phyloP scores from a whole-genome alignment of 768 basidiomycete genomes.

The Rhizopogon salebrosus region DNA sequence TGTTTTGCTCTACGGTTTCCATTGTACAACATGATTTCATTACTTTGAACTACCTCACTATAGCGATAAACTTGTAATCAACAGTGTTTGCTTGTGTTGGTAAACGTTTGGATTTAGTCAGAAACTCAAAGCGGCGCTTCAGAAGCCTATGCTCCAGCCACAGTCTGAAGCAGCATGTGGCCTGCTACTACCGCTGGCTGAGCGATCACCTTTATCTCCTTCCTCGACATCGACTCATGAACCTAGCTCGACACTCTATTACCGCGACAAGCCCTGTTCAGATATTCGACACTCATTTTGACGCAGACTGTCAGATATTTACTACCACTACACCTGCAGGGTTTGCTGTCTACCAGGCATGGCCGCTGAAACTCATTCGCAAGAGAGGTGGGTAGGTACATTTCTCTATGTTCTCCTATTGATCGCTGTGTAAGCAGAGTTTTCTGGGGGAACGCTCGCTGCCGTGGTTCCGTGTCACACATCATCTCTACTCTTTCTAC shows the following conservation, averaged over 20 bases:
- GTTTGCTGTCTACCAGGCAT: slow-evolving; percentile 77
- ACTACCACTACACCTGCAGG: slow-evolving; percentile 75
- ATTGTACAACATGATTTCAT: slow-evolving; percentile 12
- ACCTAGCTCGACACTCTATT: slow-evolving; percentile 82
- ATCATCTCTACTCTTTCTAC: slow-evolving; percentile 77
- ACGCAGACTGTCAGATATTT: slow-evolving; percentile 77
- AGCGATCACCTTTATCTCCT: slow-evolving; percentile 2
- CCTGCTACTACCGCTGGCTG: slow-evolving; percentile 2
- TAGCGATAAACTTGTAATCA: background rate
- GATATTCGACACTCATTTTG: slow-evolving; percentile 74
- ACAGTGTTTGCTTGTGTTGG: background rate
- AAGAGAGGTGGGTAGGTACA: slow-evolving; percentile 61
- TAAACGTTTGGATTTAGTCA: background rate
- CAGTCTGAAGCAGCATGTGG: slow-evolving; percentile 12
- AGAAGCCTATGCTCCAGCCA: slow-evolving; percentile 5
- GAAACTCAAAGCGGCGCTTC: slow-evolving; percentile 1
- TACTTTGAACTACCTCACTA: background rate
- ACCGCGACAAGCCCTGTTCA: slow-evolving; percentile 69
- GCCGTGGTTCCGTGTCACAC: slow-evolving; percentile 74
- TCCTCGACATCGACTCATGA: slow-evolving; percentile 48
- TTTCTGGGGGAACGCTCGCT: slow-evolving; percentile 75
- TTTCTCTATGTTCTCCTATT: background rate
- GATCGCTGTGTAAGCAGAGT: slow-evolving; percentile 42
- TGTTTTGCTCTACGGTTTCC: slow-evolving; percentile 8
- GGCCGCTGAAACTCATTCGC: slow-evolving; percentile 71